Percentiles rank a stretch among this genome's conserved stretches.
Conservation (phyloP, 768 basidiomycete genomes). For the Hemileccinum impolitum region DNA sequence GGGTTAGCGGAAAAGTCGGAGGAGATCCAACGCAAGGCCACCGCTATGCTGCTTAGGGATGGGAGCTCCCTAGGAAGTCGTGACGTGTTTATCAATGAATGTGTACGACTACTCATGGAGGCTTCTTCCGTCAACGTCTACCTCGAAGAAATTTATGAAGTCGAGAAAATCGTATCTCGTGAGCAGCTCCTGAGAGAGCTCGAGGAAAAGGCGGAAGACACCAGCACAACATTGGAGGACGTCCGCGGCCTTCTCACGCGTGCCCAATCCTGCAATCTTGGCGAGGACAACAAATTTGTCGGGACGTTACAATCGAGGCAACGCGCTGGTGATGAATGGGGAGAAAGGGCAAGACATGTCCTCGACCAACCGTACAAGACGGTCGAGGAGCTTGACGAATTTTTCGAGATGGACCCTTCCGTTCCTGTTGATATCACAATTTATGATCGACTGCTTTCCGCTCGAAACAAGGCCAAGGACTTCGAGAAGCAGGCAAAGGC, state of each 20-base stretch:
- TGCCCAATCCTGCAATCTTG: slow-evolving; percentile 64
- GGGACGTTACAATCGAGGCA: slow-evolving; percentile 61
- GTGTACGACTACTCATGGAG: slow-evolving; percentile 65
- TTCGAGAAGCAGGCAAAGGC: slow-evolving; percentile 74
- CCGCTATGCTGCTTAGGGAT: slow-evolving; percentile 44
- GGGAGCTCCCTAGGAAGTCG: slow-evolving; percentile 43
- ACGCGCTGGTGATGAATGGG: slow-evolving; percentile 73
- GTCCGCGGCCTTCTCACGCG: slow-evolving; percentile 70
- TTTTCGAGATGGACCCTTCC: slow-evolving; percentile 58
- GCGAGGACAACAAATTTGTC: slow-evolving; percentile 62
- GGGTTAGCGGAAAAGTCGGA: slow-evolving; percentile 61
- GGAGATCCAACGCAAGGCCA: slow-evolving; percentile 59
- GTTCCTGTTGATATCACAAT: slow-evolving; percentile 70
- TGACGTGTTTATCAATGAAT: slow-evolving; percentile 60
- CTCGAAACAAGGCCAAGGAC: slow-evolving; percentile 69
- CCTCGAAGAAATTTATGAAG: slow-evolving; percentile 71
- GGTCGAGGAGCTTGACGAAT: slow-evolving; percentile 72
- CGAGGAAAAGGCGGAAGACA: slow-evolving; percentile 69
- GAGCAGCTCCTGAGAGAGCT: slow-evolving; percentile 76
- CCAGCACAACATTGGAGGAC: slow-evolving; percentile 65
- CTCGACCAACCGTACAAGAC: slow-evolving; percentile 70
- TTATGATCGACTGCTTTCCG: slow-evolving; percentile 59
- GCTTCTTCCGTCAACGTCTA: slow-evolving; percentile 79
- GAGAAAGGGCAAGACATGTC: slow-evolving; percentile 60
- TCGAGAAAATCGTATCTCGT: slow-evolving; percentile 79